Percentiles rank a stretch among this genome's conserved stretches.
Conservation (phyloP, 495 filamentous ascomycete genomes). For the Neurospora terricola region DNA sequence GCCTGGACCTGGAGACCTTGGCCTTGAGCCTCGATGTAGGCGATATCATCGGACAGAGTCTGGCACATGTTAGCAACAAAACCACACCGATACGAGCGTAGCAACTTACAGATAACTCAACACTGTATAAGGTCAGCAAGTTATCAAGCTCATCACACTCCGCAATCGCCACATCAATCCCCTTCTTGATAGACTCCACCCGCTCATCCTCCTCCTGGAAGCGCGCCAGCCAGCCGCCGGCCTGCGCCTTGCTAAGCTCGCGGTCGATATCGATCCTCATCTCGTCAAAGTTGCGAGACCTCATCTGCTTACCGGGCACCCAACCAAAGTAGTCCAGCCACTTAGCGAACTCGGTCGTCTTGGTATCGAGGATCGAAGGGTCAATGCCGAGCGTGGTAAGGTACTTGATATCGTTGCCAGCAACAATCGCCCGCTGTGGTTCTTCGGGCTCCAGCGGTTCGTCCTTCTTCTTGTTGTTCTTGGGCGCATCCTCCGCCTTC, state of each 20-base stretch:
- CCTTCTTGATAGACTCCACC: slow-evolving; percentile 66
- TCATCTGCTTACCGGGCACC: slow-evolving; percentile 61
- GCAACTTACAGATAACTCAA: slow-evolving; percentile 75
- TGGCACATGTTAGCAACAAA: slow-evolving; percentile 36
- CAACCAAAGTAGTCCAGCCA: slow-evolving; percentile 84
- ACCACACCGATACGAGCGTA: background rate
- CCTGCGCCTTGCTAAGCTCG: slow-evolving; percentile 82
- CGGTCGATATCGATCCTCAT: slow-evolving; percentile 74
- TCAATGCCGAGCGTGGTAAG: slow-evolving; percentile 69
- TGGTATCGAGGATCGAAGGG: slow-evolving; percentile 53
- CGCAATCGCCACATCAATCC: slow-evolving; percentile 78
- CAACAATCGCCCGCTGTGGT: slow-evolving; percentile 48
- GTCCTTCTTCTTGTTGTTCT: slow-evolving; percentile 32
- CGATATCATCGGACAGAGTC: slow-evolving; percentile 90
- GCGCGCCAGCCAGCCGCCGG: slow-evolving; percentile 82
- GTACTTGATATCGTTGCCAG: slow-evolving; percentile 69
- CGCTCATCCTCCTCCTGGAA: slow-evolving; percentile 85
- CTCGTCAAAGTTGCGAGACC: slow-evolving; percentile 66
- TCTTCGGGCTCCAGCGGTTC: slow-evolving; percentile 24
- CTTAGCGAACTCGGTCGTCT: slow-evolving; percentile 56
- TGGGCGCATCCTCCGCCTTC: slow-evolving; percentile 27
- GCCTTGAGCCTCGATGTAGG: slow-evolving; percentile 93
- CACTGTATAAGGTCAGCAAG: slow-evolving; percentile 82
- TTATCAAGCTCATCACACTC: slow-evolving; percentile 96
- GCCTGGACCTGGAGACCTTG: slow-evolving; percentile 95